These are phyloP conservation scores for Corymbia calophylla DNA, from an alignment of 441 rosid species.

Conservation along the genomic window DNA sequence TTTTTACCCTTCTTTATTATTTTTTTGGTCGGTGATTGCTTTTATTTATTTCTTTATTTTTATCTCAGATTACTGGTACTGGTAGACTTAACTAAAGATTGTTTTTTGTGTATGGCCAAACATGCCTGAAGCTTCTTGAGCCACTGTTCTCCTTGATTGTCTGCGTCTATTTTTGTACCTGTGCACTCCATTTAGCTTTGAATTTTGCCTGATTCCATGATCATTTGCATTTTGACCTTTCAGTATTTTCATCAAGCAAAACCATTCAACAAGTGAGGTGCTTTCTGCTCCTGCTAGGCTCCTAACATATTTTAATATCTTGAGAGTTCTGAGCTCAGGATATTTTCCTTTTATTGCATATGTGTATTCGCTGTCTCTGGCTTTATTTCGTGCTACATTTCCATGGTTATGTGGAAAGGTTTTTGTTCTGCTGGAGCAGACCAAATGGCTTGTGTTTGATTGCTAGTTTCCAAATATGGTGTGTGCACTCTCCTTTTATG, in stretches of 20 bases:
- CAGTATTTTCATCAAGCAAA: background rate
- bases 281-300: background rate
- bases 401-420: background rate
- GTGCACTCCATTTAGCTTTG: background rate
- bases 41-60: background rate
- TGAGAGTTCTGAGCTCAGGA: background rate
- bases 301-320: background rate
- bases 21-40: background rate
- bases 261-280: background rate
- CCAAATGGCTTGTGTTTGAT: background rate
- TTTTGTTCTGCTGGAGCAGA: background rate
- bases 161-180: background rate
- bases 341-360: background rate
- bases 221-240: background rate
- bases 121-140: background rate
- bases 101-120: background rate
- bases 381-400: background rate
- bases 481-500: background rate
- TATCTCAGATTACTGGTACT: background rate
- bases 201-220: background rate
- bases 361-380: background rate
- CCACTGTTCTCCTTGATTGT: background rate
- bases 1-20: background rate
- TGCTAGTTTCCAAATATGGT: background rate
- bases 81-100: background rate